Base-by-base conservation (phyloP, 2,329 filamentous ascomycete species). In the Pseudogymnoascus sp. region DNA sequence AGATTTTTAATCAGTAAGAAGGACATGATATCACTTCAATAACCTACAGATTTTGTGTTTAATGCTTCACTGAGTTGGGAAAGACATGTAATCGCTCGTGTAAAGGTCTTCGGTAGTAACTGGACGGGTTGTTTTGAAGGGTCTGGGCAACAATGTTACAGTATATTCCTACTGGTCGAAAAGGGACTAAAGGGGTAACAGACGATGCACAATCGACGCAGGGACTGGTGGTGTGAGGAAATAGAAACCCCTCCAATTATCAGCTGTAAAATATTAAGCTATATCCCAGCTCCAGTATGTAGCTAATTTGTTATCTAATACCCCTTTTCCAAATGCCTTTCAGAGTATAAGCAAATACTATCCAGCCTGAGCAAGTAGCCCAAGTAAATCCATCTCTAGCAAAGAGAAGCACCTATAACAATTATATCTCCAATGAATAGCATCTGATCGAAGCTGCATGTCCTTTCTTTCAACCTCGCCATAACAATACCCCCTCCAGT, bases 391-490 rank as follows among this genome's bases (percentile, higher is more conserved):
- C 18, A 47, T 8, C 53, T 59, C 18, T 21, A 63, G 11, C 42
- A 65, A 35, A 11, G 25, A 59, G 63, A 21, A 65, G 60, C 59
- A 33, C 28, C 16, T 12, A 38, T 21, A 59, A 62, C 35, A 59
- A 61, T 28, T 16, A 62, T 16, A 40, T 33, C 25, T 12, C 62
- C 25, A 60, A 60, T 14, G 44, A 35, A 10, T 60, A 61, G 25
- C 38, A 47, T 28, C 37, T 59, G 25, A 25, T 65, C 16, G 25
- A 53, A 18, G 37, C 63, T 37, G 50, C 21, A 2, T 62, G 40
- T 10, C 60, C 53, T 96, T 92, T 72, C 92, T 99, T 64, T 97
- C 74, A 94, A 91, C 72, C 78, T 97, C 62, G 95, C 90, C 73
- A 14, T 56, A 21, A n/a, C 11, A 33, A 56, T 33, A 31, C 25